Base-by-base conservation (phyloP, 1,284 basidiomycete species). In the Leccinum holopus region DNA sequence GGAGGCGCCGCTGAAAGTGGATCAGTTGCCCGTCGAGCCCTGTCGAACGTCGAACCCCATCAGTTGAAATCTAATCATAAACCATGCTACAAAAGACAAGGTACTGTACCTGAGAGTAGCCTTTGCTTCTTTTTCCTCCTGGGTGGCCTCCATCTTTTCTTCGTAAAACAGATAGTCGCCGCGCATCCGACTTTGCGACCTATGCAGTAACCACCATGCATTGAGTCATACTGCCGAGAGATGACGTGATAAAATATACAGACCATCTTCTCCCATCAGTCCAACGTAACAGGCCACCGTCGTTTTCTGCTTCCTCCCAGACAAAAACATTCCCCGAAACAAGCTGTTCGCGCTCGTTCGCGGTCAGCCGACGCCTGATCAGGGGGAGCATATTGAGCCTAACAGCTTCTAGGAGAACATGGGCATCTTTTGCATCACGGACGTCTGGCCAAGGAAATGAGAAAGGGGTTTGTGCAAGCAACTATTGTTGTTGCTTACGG, bases 171-270 rank as follows among this genome's bases (percentile, higher is more conserved):
- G 77, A 71, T 88, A 91, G 71, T 90, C 89, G 8, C 88, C 88
- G n/a, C 88, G 80, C 88, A 91, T 90, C 63, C 87, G 78, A 73
- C 89, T 91, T 71, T 91, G 89, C 0, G 88, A 91, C 89, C 89
- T 91, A n/a, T 53, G 14, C 10, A n/a, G 12, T 37, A 11, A 32
- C 10, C 60, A 33, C 56, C 21, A n/a, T 21, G 14, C 58, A 57
- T 62, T n/a, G 64, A 54, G 57, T 58, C 57, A 35, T 21, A 9
- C 47, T 53, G 16, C 49, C 55, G 44, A 52, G 37, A 41, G 28
- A 53, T 25, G 3, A 30, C 18, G 18, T 47, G 47, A 51, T 54
- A 25, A 60, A 57, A 62, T 39, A 47, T 57, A 68, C 76, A 63
- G 70, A 87, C 89, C 89, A 91, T 77, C 87, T 78, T 66, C 88